These are phyloP conservation scores for Martensiomyces pterosporus DNA, from an alignment of 192 early-diverging fungal species.

Conservation along the genomic window DNA sequence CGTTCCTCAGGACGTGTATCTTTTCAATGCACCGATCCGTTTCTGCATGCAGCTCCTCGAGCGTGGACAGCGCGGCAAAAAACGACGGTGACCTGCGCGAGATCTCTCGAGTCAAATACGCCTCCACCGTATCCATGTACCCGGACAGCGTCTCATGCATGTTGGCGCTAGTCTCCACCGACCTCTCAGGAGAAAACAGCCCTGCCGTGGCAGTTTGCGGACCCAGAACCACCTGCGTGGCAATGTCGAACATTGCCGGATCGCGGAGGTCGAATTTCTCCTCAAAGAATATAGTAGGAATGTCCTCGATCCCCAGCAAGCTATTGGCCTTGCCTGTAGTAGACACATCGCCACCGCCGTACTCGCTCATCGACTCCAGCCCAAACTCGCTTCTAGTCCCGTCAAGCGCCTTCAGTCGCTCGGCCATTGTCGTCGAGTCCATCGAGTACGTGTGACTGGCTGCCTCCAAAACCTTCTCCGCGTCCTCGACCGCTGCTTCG, in stretches of 20 bases:
- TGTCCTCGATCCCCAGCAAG: conserved; percentile 72
- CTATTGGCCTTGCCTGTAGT: conserved; percentile 6
- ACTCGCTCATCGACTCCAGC: conserved; percentile 42
- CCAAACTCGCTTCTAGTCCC: conserved; percentile 54
- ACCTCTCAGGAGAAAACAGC: conserved; percentile 42
- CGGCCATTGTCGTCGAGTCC: conserved; percentile 51
- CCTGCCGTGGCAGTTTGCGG: conserved; percentile 51
- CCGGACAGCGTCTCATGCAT: conserved; percentile 89
- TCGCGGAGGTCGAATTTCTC: conserved; percentile 82
- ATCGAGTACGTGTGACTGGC: conserved; percentile 47
- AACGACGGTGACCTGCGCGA: conserved; percentile 91
- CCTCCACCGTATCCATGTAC: conserved; percentile 91
- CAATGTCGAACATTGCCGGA: conserved; percentile 81
- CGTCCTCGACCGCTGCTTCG: conserved; percentile 49
- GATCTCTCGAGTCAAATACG: conserved; percentile 92
- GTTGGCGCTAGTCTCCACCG: conserved; percentile 59
- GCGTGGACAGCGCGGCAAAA: conserved; percentile 88
- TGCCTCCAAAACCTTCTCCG: conserved; percentile 35
- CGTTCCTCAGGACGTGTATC: conserved; percentile 72
- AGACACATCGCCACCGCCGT: conserved; percentile 18
- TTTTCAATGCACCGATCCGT: conserved; percentile 85
- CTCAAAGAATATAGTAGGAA: conserved; percentile 87
- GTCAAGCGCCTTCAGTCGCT: conserved; percentile 45
- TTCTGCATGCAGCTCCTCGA: conserved; percentile 90
- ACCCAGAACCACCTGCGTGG: conserved; percentile 64